A percentile compares a stretch with the other conserved stretches of the same genome.
Conservation (phyloP, 148 eudicot genomes). For the Fagopyrum homotropicum region DNA sequence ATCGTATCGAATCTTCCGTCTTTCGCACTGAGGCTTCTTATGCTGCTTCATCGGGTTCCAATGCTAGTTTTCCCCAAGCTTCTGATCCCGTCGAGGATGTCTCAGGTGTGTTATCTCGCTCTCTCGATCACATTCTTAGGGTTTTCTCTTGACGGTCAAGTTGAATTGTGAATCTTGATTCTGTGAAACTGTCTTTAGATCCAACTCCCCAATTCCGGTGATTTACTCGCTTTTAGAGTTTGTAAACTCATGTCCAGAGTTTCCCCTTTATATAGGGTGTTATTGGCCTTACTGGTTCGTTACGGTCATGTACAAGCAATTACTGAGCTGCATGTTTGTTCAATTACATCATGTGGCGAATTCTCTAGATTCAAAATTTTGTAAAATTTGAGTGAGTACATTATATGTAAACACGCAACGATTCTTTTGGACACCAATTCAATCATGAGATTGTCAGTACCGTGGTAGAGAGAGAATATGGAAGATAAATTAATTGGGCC, state of each 20-base stretch:
- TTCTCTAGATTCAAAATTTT: neutral
- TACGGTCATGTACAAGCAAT: neutral
- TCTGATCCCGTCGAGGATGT: conserved; percentile 37
- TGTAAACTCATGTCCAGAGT: neutral
- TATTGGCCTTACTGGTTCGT: neutral
- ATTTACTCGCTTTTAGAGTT: neutral
- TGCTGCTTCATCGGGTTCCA: neutral
- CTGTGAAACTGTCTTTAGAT: neutral
- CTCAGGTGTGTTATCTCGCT: conserved; percentile 8
- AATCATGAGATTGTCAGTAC: neutral
- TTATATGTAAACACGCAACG: neutral
- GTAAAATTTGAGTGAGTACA: neutral
- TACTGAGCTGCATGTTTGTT: conserved; percentile 1
- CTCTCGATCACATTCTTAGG: neutral
- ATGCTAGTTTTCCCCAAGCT: conserved; percentile 22
- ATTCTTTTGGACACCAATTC: neutral
- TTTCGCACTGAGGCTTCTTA: conserved; percentile 11
- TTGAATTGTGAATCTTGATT: conserved; percentile 1
- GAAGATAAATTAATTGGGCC: neutral
- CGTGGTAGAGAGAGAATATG: neutral
- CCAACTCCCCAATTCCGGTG: neutral
- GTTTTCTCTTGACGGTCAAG: neutral
- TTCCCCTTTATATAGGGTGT: neutral
- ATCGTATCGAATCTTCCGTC: conserved; percentile 3
- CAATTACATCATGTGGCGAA: neutral